A percentile compares a stretch with the other conserved stretches of the same genome.
Evolutionary conservation across 2,329 filamentous ascomycete genomes (phyloP).

Genomic region (Pseudohalonectria lignicola): DNA sequence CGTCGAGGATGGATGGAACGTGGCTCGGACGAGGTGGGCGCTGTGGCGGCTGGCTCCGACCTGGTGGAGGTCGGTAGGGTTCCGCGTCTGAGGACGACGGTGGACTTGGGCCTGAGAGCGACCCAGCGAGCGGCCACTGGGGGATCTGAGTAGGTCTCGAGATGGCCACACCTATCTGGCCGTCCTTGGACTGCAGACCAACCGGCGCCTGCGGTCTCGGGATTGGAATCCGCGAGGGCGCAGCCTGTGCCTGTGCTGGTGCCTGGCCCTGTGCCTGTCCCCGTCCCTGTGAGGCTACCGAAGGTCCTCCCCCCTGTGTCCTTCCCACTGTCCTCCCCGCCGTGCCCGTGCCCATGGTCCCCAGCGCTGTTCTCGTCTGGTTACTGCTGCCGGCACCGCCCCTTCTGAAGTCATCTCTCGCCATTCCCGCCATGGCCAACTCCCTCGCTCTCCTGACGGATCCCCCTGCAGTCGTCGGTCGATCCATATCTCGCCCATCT

Average conservation of each 20-base stretch:
- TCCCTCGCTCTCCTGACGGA: slow-evolving; percentile 46
- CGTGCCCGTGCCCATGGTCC: too few species aligned
- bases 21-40: slow-evolving; percentile 49
- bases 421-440: slow-evolving; percentile 30
- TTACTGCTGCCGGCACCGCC: slow-evolving; percentile 9
- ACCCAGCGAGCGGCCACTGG: slow-evolving; percentile 41
- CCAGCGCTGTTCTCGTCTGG: slow-evolving; percentile 5
- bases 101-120: too few species aligned
- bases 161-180: slow-evolving; percentile 33
- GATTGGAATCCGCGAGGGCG: slow-evolving; percentile 14
- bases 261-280: too few species aligned
- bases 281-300: slow-evolving; percentile 7
- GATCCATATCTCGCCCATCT: slow-evolving; percentile 43
- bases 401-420: slow-evolving; percentile 17
- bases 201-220: slow-evolving; percentile 20
- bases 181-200: slow-evolving; percentile 24
- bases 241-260: slow-evolving; percentile 5
- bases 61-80: slow-evolving; percentile 41
- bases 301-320: too few species aligned
- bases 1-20: slow-evolving; percentile 48
- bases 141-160: slow-evolving; percentile 39
- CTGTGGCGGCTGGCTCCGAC: slow-evolving; percentile 39
- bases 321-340: slow-evolving; percentile 11
- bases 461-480: slow-evolving; percentile 27
- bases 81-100: too few species aligned